phyloP scores from a whole-genome alignment of 805 yeast genomes.

The Candida palmyrensis region DNA sequence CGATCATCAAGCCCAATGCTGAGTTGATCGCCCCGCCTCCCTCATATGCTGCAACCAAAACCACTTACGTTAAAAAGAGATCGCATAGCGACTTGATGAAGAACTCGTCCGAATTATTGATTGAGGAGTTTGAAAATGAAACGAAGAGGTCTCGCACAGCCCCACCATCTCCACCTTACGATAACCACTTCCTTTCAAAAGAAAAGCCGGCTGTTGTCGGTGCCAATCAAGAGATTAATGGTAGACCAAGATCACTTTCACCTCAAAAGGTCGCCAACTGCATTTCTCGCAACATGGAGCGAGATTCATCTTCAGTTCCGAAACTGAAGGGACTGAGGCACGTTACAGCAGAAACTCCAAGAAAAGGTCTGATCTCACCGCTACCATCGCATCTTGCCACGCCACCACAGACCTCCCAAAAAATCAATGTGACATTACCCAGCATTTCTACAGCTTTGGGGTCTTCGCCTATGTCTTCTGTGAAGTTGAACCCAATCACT shows the following conservation, averaged over 20 bases:
- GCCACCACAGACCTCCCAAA: not conserved
- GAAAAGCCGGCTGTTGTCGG: not conserved
- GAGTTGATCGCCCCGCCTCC: conserved; percentile 5
- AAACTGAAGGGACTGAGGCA: not conserved
- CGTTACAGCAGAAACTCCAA: not conserved
- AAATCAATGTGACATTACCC: conserved; percentile 20
- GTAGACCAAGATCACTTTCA: conserved; percentile 25
- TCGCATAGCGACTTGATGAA: conserved; percentile 20
- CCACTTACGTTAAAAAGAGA: conserved; percentile 18
- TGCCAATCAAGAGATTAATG: too few relatives aligned
- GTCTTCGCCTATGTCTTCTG: conserved; percentile 13
- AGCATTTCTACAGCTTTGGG: conserved; percentile 30
- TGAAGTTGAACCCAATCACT: conserved; percentile 26
- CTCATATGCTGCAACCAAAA: conserved; percentile 1
- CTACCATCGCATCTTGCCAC: conserved; percentile 1
- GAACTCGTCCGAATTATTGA: conserved; percentile 5
- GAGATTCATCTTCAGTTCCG: conserved; percentile 13
- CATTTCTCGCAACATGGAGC: conserved; percentile 15
- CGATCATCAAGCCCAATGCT: conserved; percentile 6
- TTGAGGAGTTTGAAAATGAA: conserved; percentile 7
- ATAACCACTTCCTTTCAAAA: conserved; percentile 8
- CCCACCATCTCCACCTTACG: conserved; percentile 38
- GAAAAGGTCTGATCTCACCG: too few relatives aligned
- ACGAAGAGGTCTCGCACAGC: conserved; percentile 41
- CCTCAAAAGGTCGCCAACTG: conserved; percentile 18